Evolutionary conservation across 768 basidiomycete species (phyloP).

Genomic region (Amanita phalloides): DNA sequence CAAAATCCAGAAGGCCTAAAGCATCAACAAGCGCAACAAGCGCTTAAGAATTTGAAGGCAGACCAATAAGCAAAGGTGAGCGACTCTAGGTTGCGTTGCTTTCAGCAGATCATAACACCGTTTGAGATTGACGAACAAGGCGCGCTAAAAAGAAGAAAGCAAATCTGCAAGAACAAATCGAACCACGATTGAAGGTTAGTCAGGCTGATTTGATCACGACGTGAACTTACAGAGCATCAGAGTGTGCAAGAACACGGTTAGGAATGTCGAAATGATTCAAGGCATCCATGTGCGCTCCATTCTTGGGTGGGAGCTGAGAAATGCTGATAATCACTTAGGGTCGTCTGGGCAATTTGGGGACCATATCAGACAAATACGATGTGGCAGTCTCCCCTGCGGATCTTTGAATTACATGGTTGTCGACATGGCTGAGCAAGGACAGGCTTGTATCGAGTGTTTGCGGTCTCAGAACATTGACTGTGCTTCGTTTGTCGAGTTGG

Average conservation of each 20-base stretch:
- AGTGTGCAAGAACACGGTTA: conserved; percentile 25
- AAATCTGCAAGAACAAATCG: conserved; percentile 28
- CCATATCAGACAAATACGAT: conserved; percentile 94
- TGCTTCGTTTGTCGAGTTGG: conserved; percentile 87
- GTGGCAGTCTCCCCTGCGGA: conserved; percentile 87
- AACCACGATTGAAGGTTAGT: conserved; percentile 43
- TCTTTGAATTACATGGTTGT: conserved; percentile 85
- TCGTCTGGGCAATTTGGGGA: conserved; percentile 86
- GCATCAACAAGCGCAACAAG: conserved; percentile 29
- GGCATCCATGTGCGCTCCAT: conserved; percentile 76
- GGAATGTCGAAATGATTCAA: conserved; percentile 46
- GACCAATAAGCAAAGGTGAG: conserved; percentile 53
- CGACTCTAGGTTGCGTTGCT: background rate
- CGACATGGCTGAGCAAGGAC: conserved; percentile 84
- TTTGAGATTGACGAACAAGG: conserved; percentile 35
- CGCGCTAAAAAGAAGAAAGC: conserved; percentile 30
- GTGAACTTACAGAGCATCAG: conserved; percentile 16
- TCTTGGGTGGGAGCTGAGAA: background rate
- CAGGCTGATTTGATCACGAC: background rate
- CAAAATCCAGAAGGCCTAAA: conserved; percentile 59
- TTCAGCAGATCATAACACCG: background rate
- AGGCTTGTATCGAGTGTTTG: conserved; percentile 86
- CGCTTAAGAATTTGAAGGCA: conserved; percentile 21
- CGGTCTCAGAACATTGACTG: conserved; percentile 85
- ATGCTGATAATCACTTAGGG: conserved; percentile 47